Evolutionary conservation across 1,284 basidiomycete species (phyloP).

Genomic region (Apiotrichum porosum): DNA sequence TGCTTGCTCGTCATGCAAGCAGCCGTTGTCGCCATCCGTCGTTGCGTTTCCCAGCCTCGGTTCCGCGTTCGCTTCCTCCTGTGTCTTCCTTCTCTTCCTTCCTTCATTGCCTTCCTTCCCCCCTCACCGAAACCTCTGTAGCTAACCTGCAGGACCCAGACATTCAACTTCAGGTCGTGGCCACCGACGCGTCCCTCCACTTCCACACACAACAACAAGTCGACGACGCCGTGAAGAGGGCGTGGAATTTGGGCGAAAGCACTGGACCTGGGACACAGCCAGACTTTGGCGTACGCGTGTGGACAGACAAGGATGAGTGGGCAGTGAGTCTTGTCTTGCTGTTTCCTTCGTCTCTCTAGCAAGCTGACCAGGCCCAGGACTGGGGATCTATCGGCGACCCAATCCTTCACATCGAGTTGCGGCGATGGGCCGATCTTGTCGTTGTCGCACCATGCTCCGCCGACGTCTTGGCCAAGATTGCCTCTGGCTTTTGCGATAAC

Average conservation of each 20-base stretch:
- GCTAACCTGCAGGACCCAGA: constrained; percentile 61
- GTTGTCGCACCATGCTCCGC: constrained; percentile 92
- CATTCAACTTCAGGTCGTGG: constrained; percentile 76
- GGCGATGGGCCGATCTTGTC: constrained; percentile 92
- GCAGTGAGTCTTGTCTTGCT: too few species aligned
- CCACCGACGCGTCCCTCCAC: constrained; percentile 68
- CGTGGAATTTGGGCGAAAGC: constrained; percentile 3
- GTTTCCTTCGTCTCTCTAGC: too few species aligned
- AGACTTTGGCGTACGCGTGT: constrained; percentile 60
- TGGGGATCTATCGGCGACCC: constrained; percentile 1
- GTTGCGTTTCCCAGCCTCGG: too few species aligned
- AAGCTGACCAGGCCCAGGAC: too few species aligned
- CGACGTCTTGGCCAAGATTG: constrained; percentile 88
- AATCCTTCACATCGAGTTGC: constrained; percentile 51
- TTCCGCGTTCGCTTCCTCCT: too few species aligned
- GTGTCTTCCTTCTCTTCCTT: too few species aligned
- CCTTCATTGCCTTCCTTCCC: too few species aligned
- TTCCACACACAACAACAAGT: constrained; percentile 66
- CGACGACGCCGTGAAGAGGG: constrained; percentile 36
- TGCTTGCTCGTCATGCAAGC: too few species aligned
- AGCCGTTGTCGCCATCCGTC: too few species aligned
- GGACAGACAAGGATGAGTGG: constrained; percentile 92
- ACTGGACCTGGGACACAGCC: too few species aligned
- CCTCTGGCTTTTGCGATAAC: constrained; percentile 82
- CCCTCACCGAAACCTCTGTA: too few species aligned